These are phyloP conservation scores for Paraphysoderma sedebokerense DNA, from an alignment of 371 early-diverging fungal species.

Conservation along the genomic window DNA sequence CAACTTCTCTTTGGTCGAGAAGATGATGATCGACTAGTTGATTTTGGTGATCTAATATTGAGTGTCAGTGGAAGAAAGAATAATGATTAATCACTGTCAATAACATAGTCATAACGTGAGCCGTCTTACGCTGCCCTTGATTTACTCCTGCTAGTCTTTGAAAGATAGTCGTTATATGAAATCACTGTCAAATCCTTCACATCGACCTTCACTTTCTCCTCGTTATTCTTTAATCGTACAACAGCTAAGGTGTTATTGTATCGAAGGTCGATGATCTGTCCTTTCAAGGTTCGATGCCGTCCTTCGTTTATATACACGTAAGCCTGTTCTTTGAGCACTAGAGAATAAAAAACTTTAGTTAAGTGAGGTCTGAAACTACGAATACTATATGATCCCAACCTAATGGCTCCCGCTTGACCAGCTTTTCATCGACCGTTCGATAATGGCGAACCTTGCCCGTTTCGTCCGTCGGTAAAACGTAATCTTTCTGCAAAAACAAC, in stretches of 20 bases:
- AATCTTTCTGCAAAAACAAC: background rate
- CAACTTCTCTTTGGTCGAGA: background rate
- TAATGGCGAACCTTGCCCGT: slow-evolving; percentile 1
- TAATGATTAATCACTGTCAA: too few species aligned
- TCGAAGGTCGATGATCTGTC: background rate
- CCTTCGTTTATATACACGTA: background rate
- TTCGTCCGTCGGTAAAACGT: background rate
- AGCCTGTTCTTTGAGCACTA: background rate
- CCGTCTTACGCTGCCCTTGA: background rate
- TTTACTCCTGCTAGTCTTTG: background rate
- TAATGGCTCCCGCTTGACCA: background rate
- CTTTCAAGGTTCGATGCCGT: background rate
- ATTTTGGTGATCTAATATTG: too few species aligned
- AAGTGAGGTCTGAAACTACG: too few species aligned
- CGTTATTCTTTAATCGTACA: background rate
- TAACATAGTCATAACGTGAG: background rate
- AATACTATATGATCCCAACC: too few species aligned
- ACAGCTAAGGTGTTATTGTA: background rate
- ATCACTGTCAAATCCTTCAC: background rate
- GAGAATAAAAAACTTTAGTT: too few species aligned
- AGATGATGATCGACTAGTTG: background rate
- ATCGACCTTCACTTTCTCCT: background rate
- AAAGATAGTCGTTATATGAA: background rate
- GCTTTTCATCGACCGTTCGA: background rate
- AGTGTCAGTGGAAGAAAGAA: too few species aligned